phyloP scores from a whole-genome alignment of 2,329 filamentous ascomycete species.

The Cladosporium oxysporum region DNA sequence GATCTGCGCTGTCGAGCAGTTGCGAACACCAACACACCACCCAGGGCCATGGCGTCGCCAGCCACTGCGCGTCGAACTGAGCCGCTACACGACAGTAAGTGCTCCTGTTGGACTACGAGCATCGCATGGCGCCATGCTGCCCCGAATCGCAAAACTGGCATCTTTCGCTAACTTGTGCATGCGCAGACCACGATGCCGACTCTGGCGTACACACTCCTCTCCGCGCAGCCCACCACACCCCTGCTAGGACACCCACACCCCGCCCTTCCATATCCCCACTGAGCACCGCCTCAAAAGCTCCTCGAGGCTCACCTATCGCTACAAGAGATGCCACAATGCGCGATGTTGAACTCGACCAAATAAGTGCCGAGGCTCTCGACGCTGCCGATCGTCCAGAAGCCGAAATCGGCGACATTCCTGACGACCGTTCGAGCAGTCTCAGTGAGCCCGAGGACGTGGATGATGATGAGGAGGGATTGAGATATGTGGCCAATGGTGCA shows the following conservation, averaged over 20 bases:
- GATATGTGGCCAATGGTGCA: conserved; percentile 14
- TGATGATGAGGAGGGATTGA: conserved; percentile 29
- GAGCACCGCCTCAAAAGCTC: conserved; percentile 31
- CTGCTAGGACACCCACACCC: conserved; percentile 26
- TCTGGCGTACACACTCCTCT: conserved; percentile 7
- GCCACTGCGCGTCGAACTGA: conserved; percentile 31
- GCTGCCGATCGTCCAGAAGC: conserved; percentile 21
- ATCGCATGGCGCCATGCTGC: not conserved
- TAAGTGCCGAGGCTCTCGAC: conserved; percentile 11
- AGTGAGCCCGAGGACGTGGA: conserved; percentile 87
- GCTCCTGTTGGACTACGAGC: not conserved
- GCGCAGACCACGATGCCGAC: conserved; percentile 22
- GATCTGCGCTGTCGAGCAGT: not conserved
- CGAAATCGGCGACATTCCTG: conserved; percentile 30
- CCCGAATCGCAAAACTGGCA: not conserved
- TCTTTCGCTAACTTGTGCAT: conserved; percentile 4
- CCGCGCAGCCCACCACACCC: conserved; percentile 17
- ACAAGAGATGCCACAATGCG: conserved; percentile 23
- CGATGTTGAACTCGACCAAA: conserved; percentile 2
- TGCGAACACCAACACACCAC: not conserved
- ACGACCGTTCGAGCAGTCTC: conserved; percentile 76
- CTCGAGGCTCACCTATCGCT: conserved; percentile 32
- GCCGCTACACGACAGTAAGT: conserved; percentile 26
- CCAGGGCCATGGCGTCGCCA: conserved; percentile 28
- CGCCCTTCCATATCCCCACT: conserved; percentile 39